Conservation (phyloP, 805 yeast species). For the Saturnispora kantuleensis region DNA sequence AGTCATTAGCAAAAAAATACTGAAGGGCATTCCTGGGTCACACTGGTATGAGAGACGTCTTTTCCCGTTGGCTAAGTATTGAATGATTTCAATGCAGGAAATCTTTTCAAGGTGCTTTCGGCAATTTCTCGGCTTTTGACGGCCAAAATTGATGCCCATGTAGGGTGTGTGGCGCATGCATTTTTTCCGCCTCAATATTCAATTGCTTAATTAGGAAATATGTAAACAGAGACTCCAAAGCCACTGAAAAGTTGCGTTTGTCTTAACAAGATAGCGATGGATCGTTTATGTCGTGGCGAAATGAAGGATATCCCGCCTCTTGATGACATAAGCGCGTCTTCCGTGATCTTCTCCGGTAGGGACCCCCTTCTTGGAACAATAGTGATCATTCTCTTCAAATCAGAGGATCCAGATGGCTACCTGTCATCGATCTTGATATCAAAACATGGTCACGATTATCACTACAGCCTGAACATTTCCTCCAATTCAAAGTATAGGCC, state of each 20-base stretch:
- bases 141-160: too few relatives aligned
- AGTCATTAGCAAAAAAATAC: too few relatives aligned
- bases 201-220: conserved; percentile 3
- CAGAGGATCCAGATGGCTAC: conserved; percentile 31
- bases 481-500: conserved; percentile 62
- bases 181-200: too few relatives aligned
- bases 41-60: too few relatives aligned
- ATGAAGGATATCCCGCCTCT: too few relatives aligned
- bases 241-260: background rate
- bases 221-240: background rate
- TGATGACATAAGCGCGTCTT: background rate
- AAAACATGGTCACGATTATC: conserved; percentile 56
- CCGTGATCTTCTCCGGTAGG: conserved; percentile 25
- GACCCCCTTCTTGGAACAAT: conserved; percentile 40
- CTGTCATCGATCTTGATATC: conserved; percentile 49
- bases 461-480: conserved; percentile 47
- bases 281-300: too few relatives aligned
- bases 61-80: too few relatives aligned
- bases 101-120: too few relatives aligned
- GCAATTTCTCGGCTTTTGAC: too few relatives aligned
- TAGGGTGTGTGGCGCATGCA: too few relatives aligned
- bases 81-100: too few relatives aligned
- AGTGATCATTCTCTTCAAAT: conserved; percentile 42
- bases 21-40: too few relatives aligned
- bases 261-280: background rate